These are phyloP conservation scores for Fusarium sp. DNA, from an alignment of 2,329 filamentous ascomycete genomes.

Conservation along the genomic window DNA sequence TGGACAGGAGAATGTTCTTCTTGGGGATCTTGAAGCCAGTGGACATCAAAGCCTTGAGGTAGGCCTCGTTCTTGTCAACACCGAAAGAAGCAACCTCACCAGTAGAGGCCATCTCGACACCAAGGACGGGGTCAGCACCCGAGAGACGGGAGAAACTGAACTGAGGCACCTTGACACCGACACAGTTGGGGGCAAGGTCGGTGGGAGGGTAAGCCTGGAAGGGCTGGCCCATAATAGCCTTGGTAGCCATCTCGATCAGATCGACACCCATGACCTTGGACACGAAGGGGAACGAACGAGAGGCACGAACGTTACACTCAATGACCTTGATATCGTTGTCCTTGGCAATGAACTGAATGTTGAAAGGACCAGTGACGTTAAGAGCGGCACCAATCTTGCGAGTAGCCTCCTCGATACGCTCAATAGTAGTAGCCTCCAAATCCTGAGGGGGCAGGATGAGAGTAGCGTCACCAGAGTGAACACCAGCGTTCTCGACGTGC, in stretches of 20 bases:
- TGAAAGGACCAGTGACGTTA: slow-evolving; percentile 96
- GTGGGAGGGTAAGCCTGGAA: slow-evolving; percentile 86
- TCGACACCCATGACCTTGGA: slow-evolving; percentile 99
- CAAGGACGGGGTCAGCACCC: slow-evolving; percentile 94
- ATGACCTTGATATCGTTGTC: slow-evolving; percentile 99
- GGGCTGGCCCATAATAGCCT: slow-evolving; percentile 91
- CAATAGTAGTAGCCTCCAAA: slow-evolving; percentile 88
- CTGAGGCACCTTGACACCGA: slow-evolving; percentile 97
- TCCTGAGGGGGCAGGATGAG: slow-evolving; percentile 96
- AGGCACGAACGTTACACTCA: slow-evolving; percentile 97
- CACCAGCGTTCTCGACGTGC: slow-evolving; percentile 98
- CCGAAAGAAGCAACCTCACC: slow-evolving; percentile 98
- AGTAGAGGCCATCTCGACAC: slow-evolving; percentile 99
- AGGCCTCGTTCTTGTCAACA: slow-evolving; percentile 95
- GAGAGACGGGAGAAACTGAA: slow-evolving; percentile 99
- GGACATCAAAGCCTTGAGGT: slow-evolving; percentile 94
- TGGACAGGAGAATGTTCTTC: slow-evolving; percentile 94
- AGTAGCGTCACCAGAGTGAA: slow-evolving; percentile 97
- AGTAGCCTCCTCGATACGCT: slow-evolving; percentile 93
- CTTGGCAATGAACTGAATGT: slow-evolving; percentile 99
- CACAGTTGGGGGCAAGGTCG: slow-evolving; percentile 83
- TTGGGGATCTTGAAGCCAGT: slow-evolving; percentile 97
- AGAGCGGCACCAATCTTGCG: slow-evolving; percentile 94
- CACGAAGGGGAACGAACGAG: slow-evolving; percentile 96
- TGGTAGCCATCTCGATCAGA: slow-evolving; percentile 98